A percentile compares a stretch with the other conserved stretches of the same genome.
phyloP scores from a whole-genome alignment of 208 protist genomes.

The Acanthamoeba divionensis region DNA sequence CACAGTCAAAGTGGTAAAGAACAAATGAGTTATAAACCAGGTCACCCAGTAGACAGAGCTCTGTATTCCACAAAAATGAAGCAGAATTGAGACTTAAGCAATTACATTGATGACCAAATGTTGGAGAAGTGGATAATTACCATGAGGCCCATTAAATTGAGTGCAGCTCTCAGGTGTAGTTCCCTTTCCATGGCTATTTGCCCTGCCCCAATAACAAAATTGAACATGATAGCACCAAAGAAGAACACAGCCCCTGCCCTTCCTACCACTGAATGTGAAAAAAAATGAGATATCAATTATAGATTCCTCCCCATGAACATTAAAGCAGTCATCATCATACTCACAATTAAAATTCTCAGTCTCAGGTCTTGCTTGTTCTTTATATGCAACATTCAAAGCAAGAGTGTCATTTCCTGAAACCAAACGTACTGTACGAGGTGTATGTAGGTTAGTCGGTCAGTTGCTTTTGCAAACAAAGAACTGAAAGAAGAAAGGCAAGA shows the following conservation, averaged over 20 bases:
- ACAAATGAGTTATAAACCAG: slow-evolving; percentile 61
- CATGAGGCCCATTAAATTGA: slow-evolving; percentile 73
- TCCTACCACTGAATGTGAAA: not conserved
- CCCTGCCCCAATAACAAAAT: slow-evolving; percentile 63
- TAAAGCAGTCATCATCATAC: no score
- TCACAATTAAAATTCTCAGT: not conserved
- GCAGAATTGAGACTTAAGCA: not conserved
- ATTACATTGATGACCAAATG: not conserved
- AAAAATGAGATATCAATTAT: no score
- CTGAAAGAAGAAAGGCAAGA: not conserved
- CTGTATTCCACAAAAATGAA: not conserved
- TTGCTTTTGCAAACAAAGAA: not conserved
- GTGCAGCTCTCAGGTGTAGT: slow-evolving; percentile 62
- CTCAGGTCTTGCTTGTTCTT: slow-evolving; percentile 25
- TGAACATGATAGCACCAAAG: slow-evolving; percentile 71
- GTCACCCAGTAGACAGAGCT: slow-evolving; percentile 61
- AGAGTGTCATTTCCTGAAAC: slow-evolving; percentile 28
- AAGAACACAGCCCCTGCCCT: slow-evolving; percentile 58
- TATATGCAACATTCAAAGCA: not conserved
- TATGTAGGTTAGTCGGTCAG: not conserved
- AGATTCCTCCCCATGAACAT: no score
- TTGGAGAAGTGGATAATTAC: not conserved
- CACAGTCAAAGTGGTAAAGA: not conserved
- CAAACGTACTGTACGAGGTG: not conserved
- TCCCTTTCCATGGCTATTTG: slow-evolving; percentile 67